These are phyloP conservation scores for Botrytis sinoallii DNA, from an alignment of 2,329 filamentous ascomycete species.

Conservation along the genomic window DNA sequence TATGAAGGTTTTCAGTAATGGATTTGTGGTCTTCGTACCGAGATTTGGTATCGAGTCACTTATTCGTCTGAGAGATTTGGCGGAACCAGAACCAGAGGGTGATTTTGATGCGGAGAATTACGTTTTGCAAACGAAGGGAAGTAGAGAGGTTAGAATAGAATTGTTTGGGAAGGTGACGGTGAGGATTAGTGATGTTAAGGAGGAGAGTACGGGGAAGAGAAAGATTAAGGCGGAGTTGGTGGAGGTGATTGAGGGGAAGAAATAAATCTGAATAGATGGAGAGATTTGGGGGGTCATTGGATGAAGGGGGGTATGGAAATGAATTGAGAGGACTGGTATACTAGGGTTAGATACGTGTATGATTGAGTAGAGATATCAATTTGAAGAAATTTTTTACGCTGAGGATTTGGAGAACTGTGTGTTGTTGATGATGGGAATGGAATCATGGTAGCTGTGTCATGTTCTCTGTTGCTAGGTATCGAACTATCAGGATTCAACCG, in stretches of 20 bases:
- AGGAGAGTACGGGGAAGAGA: slow-evolving; percentile 93
- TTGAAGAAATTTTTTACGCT: not conserved
- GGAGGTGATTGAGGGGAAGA: not conserved
- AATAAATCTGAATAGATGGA: not conserved
- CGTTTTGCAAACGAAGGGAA: slow-evolving; percentile 60
- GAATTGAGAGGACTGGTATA: not conserved
- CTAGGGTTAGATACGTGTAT: not conserved
- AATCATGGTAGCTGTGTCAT: not conserved
- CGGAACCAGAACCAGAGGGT: slow-evolving; percentile 72
- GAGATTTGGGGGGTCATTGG: rapidly evolving
- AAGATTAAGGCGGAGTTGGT: slow-evolving; percentile 76
- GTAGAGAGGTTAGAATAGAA: slow-evolving; percentile 61
- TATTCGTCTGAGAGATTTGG: slow-evolving; percentile 81
- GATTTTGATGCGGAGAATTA: slow-evolving; percentile 86
- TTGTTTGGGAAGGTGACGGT: slow-evolving; percentile 92
- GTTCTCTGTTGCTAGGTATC: too few species aligned
- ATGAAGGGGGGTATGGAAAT: not conserved
- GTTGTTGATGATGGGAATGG: not conserved
- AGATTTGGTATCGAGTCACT: slow-evolving; percentile 93
- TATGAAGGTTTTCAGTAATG: slow-evolving; percentile 96
- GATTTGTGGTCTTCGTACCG: slow-evolving; percentile 93
- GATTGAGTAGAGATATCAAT: slow-evolving; percentile 11
- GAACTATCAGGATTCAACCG: not conserved
- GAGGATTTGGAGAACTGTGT: not conserved
- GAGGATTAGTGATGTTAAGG: slow-evolving; percentile 85